phyloP scores from a whole-genome alignment of 345 rosid species.

The Murraya paniculata region DNA sequence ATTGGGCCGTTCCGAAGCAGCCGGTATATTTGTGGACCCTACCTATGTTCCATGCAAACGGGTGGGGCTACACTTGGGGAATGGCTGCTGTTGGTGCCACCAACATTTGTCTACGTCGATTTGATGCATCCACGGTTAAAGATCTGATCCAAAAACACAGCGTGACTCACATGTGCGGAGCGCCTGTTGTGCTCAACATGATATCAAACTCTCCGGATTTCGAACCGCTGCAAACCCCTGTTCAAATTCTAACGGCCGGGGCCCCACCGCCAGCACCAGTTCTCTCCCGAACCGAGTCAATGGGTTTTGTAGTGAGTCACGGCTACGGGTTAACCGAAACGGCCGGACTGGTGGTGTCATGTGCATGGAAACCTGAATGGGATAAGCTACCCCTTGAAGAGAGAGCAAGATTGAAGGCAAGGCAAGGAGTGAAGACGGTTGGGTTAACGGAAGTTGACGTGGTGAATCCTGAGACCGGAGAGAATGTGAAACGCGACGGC shows the following conservation, averaged over 20 bases:
- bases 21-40: slow-evolving; percentile 37
- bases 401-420: slow-evolving; percentile 26
- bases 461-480: slow-evolving; percentile 19
- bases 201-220: slow-evolving; percentile 19
- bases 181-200: slow-evolving; percentile 38
- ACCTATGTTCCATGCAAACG: slow-evolving; percentile 42
- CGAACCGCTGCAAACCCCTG: slow-evolving; percentile 19
- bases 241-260: slow-evolving; percentile 32
- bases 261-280: slow-evolving; percentile 37
- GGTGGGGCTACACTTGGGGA: slow-evolving; percentile 39
- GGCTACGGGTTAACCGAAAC: slow-evolving; percentile 40
- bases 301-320: slow-evolving; percentile 36
- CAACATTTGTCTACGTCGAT: slow-evolving; percentile 33
- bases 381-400: slow-evolving; percentile 10
- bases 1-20: slow-evolving; percentile 21
- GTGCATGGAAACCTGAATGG: slow-evolving; percentile 38
- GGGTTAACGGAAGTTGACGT: slow-evolving; percentile 30
- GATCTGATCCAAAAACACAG: slow-evolving; percentile 22
- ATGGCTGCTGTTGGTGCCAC: slow-evolving; percentile 42
- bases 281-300: slow-evolving; percentile 22
- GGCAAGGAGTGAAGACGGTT: slow-evolving; percentile 30
- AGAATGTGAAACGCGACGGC: slow-evolving; percentile 32
- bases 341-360: slow-evolving; percentile 26
- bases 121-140: slow-evolving; percentile 21
- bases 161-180: slow-evolving; percentile 40